A percentile compares a stretch with the other conserved stretches of the same genome.
These are phyloP conservation scores for Fomitopsis schrenkii DNA, from an alignment of 1,284 basidiomycete genomes.

Conservation along the genomic window DNA sequence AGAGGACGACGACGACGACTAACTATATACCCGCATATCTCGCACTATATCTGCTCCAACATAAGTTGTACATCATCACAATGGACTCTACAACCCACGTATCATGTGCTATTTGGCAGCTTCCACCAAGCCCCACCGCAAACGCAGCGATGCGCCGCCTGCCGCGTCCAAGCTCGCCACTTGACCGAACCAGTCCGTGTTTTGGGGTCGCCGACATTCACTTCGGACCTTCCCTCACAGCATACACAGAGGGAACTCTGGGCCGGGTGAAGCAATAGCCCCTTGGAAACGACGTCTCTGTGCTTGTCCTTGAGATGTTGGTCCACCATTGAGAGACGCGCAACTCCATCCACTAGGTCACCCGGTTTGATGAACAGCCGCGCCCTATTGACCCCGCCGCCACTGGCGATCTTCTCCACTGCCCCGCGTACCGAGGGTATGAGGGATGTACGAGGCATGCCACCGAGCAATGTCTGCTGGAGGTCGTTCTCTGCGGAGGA, in stretches of 20 bases:
- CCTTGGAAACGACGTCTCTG: slow-evolving; percentile 62
- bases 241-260: slow-evolving; percentile 46
- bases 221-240: slow-evolving; percentile 56
- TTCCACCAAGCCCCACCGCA: slow-evolving; percentile 64
- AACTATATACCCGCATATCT: background rate
- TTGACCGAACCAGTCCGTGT: slow-evolving; percentile 32
- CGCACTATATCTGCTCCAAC: background rate
- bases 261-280: slow-evolving; percentile 35
- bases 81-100: background rate
- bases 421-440: slow-evolving; percentile 36
- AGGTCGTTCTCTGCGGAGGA: slow-evolving; percentile 40
- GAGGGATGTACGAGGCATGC: slow-evolving; percentile 46
- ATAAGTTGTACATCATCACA: background rate
- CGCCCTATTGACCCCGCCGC: slow-evolving; percentile 53
- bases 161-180: slow-evolving; percentile 62
- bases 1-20: slow-evolving; percentile 15
- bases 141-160: slow-evolving; percentile 55
- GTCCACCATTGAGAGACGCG: slow-evolving; percentile 30
- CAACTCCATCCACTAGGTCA: slow-evolving; percentile 60
- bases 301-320: slow-evolving; percentile 36
- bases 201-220: slow-evolving; percentile 24
- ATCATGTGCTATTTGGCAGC: background rate
- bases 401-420: slow-evolving; percentile 42
- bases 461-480: slow-evolving; percentile 48
- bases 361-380: slow-evolving; percentile 64